Evolutionary conservation across 1,284 basidiomycete genomes (phyloP).

Genomic region (Entoloma clypeatum): DNA sequence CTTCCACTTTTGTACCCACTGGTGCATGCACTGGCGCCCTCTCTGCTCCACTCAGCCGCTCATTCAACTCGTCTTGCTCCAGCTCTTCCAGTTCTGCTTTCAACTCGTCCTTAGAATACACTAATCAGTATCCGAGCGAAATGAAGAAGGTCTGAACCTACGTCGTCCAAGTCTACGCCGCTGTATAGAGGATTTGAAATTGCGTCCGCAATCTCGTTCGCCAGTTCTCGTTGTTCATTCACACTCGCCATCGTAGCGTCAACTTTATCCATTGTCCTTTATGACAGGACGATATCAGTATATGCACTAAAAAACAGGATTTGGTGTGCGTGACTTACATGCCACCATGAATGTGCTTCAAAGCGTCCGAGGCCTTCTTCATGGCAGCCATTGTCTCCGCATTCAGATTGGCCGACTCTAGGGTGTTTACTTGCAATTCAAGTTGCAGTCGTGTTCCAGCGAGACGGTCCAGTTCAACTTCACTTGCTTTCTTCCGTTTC

Average conservation of each 20-base stretch:
- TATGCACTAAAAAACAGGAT: background rate
- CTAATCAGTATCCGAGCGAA: slow-evolving; percentile 11
- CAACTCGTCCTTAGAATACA: slow-evolving; percentile 69
- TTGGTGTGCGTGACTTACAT: slow-evolving; percentile 69
- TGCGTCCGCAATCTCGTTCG: slow-evolving; percentile 93
- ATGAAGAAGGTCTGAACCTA: slow-evolving; percentile 30
- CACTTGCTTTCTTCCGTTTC: slow-evolving; percentile 90
- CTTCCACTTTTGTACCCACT: slow-evolving; percentile 49
- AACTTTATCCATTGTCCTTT: slow-evolving; percentile 87
- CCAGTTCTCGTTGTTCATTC: slow-evolving; percentile 90
- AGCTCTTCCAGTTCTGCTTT: slow-evolving; percentile 84
- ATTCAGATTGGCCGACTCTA: slow-evolving; percentile 98
- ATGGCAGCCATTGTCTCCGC: slow-evolving; percentile 97
- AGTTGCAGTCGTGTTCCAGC: slow-evolving; percentile 89
- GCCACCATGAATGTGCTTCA: slow-evolving; percentile 89
- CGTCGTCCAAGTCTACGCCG: slow-evolving; percentile 72
- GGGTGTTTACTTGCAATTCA: slow-evolving; percentile 95
- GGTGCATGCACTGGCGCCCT: slow-evolving; percentile 88
- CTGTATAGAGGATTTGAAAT: slow-evolving; percentile 80
- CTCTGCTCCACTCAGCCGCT: slow-evolving; percentile 84
- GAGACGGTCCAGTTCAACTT: slow-evolving; percentile 85
- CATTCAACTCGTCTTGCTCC: slow-evolving; percentile 90
- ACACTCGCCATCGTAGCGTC: slow-evolving; percentile 91
- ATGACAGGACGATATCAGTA: background rate
- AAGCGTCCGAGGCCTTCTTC: slow-evolving; percentile 92